Evolutionary conservation across 2,329 filamentous ascomycete species (phyloP), one percentile per base, ranked within the genome.

Genomic region (Furcasterigmium furcatum): DNA sequence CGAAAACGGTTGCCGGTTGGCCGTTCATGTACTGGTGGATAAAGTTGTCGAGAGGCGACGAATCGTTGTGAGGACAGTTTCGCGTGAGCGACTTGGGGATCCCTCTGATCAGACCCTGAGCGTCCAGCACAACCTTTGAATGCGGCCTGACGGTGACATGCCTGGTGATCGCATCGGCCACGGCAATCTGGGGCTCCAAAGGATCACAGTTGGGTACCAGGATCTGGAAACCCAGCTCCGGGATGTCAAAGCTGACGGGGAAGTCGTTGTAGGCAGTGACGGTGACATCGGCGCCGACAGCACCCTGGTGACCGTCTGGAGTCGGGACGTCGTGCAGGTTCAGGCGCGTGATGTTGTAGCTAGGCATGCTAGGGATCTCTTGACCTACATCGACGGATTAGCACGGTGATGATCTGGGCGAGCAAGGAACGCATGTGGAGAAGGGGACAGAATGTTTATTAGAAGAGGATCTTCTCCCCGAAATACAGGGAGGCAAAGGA

Each of bases 41-140:
- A 35, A 99, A 77, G 20, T 82, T 72, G 59, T 99, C 94, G 20
- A 99, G 73, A 1, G 94, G 94, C 2, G 92, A 96, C 8, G 84
- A 83, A 22, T 84, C 73, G 2, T 85, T 86, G 46, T 85, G 74
- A 0, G 92, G 92, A 57, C 94, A 99, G 7, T 76, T 72, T 14
- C 77, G 74, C 2, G 82, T 88, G 45, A 99, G 71, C 6, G 81
- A 74, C 32, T 88, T 79, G 14, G 94, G 88, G 7, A 99, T 73
- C 46, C 86, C 77, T 42, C 77, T 77, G 34, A 97, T 79, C 22
- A 88, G 66, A 3, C 88, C 91, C 38, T 80, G 79, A 9, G 88
- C 86, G 46, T 87, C 77, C 40, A 89, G 77, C 32, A 75, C 71
- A 16, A 96, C 79, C 38, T 87, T 76, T 4, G 80, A 70, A 29